A percentile compares a stretch with the other conserved stretches of the same genome.
Evolutionary conservation across 352 stramenopile species (phyloP).

Genomic region (Pythium diclinum): DNA sequence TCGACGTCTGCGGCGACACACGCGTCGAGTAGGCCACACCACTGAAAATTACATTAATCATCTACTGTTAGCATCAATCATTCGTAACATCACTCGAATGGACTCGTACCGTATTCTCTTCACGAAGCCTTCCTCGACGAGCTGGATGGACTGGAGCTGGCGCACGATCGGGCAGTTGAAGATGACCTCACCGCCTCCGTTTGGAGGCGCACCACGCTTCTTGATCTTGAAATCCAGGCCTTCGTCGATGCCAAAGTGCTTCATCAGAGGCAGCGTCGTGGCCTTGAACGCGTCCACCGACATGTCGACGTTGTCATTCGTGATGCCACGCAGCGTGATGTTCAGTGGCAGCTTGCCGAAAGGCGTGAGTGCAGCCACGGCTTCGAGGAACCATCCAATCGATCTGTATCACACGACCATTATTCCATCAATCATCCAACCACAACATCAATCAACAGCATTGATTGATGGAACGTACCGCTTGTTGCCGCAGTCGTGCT

Average conservation of each 20-base stretch:
- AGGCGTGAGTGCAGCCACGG: constrained; percentile 93
- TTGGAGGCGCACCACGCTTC: constrained; percentile 87
- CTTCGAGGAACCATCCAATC: constrained; percentile 99
- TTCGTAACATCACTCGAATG: not conserved
- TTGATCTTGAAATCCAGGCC: constrained; percentile 85
- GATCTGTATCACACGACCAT: constrained; percentile 33
- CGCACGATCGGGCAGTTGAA: constrained; percentile 95
- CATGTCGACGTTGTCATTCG: constrained; percentile 90
- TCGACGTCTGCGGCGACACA: constrained; percentile 96
- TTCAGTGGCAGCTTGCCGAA: constrained; percentile 97
- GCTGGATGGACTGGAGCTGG: constrained; percentile 92
- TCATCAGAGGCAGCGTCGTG: constrained; percentile 94
- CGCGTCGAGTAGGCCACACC: constrained; percentile 95
- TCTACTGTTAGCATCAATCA: not conserved
- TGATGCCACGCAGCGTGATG: constrained; percentile 94
- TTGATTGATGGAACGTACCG: constrained; percentile 26
- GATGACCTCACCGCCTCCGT: constrained; percentile 86
- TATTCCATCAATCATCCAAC: not conserved
- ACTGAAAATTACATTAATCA: constrained; percentile 29
- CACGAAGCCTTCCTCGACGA: constrained; percentile 96
- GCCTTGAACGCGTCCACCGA: constrained; percentile 94
- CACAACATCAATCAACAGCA: not conserved
- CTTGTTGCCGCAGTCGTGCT: constrained; percentile 93
- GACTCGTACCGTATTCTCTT: constrained; percentile 92
- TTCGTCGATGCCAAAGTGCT: constrained; percentile 96